Evolutionary conservation across 2,329 filamentous ascomycete genomes (phyloP).

Genomic region (Arthrobotrys entomopaga): DNA sequence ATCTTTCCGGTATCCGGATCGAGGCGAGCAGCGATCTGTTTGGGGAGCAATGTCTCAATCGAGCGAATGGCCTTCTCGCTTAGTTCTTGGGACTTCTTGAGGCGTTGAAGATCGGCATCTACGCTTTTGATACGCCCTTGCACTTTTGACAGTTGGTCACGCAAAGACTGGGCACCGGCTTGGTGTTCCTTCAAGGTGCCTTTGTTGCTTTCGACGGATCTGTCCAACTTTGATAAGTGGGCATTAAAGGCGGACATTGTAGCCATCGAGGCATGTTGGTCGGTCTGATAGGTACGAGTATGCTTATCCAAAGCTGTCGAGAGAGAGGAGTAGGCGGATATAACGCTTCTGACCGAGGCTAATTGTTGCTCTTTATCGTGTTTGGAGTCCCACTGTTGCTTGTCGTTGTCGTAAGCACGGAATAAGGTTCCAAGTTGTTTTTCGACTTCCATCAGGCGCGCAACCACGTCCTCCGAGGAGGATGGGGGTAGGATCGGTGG

Average conservation of each 20-base stretch:
- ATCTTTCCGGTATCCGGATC: constrained; percentile 39
- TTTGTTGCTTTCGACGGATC: constrained; percentile 20
- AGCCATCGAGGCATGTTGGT: constrained; percentile 16
- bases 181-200: constrained; percentile 8
- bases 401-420: constrained; percentile 13
- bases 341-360: constrained; percentile 26
- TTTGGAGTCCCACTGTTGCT: constrained; percentile 16
- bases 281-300: constrained; percentile 35
- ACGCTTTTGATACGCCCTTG: constrained; percentile 28
- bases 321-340: constrained; percentile 33
- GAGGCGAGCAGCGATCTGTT: constrained; percentile 39
- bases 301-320: constrained; percentile 39
- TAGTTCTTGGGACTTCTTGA: constrained; percentile 35
- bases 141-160: constrained; percentile 22
- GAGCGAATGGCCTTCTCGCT: constrained; percentile 21
- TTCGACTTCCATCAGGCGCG: constrained; percentile 40
- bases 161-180: neutral
- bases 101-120: constrained; percentile 25
- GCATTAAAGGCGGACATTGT: constrained; percentile 30
- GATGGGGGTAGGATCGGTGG: constrained; percentile 19
- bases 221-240: constrained; percentile 31
- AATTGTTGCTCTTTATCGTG: constrained; percentile 31
- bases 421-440: constrained; percentile 24
- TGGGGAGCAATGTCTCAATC: constrained; percentile 36
- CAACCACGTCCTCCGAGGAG: constrained; percentile 27